Conservation (phyloP, 306 rosid species). For the Pueraria montana region DNA sequence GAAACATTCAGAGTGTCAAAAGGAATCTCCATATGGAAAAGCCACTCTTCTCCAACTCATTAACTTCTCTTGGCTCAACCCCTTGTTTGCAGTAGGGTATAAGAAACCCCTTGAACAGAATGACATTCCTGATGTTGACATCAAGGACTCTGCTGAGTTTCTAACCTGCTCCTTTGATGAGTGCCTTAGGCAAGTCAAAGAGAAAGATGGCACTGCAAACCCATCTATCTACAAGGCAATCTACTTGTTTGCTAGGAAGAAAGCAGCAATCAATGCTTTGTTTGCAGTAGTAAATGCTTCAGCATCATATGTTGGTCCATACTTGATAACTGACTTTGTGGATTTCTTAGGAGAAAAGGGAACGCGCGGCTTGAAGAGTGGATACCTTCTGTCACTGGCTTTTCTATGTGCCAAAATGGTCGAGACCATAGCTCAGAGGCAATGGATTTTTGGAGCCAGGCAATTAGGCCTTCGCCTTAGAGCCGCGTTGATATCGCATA, state of each 20-base stretch:
- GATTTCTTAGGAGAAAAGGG: conserved; percentile 69
- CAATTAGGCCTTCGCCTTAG: conserved; percentile 93
- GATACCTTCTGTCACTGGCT: conserved; percentile 76
- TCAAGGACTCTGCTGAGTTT: conserved; percentile 76
- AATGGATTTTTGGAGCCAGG: conserved; percentile 96
- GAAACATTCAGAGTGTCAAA: conserved; percentile 41
- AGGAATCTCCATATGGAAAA: conserved; percentile 73
- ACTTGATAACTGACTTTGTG: conserved; percentile 88
- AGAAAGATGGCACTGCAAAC: conserved; percentile 63
- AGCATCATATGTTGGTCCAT: conserved; percentile 95
- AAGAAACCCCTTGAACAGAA: conserved; percentile 74
- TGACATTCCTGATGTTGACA: conserved; percentile 77
- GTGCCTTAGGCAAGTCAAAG: conserved; percentile 63
- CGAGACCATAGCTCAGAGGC: conserved; percentile 88
- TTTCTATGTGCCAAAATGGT: conserved; percentile 82
- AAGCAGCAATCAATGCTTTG: conserved; percentile 76
- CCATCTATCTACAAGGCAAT: conserved; percentile 83
- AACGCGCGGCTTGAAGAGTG: conserved; percentile 59
- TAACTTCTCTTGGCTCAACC: conserved; percentile 94
- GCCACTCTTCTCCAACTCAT: conserved; percentile 75
- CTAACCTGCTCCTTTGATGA: conserved; percentile 66
- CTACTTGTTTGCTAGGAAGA: conserved; percentile 74
- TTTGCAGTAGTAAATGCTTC: conserved; percentile 77
- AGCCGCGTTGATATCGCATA: conserved; percentile 80
- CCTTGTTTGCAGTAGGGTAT: conserved; percentile 73